phyloP scores from a whole-genome alignment of 108 stramenopile species.

The Pinguiococcus pyrenoidosus region DNA sequence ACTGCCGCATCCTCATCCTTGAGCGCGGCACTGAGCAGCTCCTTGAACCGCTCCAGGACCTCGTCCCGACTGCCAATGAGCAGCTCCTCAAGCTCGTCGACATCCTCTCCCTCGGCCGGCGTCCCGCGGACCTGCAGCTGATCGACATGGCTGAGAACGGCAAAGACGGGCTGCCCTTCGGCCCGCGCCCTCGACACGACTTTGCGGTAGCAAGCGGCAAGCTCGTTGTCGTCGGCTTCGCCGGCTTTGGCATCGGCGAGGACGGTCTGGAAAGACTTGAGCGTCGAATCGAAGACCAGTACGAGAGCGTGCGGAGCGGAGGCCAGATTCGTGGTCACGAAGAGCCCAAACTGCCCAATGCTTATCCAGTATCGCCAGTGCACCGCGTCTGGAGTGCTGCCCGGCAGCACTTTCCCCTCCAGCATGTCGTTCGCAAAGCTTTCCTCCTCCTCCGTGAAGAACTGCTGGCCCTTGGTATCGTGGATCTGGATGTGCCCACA shows the following conservation, averaged over 20 bases:
- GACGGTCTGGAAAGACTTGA: conserved; percentile 16
- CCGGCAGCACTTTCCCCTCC: conserved; percentile 17
- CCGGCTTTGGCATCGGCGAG: conserved; percentile 3
- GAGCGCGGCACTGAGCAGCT: no score
- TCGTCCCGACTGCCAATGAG: no score
- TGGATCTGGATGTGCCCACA: conserved; percentile 15
- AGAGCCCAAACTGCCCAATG: conserved; percentile 15
- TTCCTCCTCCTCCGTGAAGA: conserved; percentile 22
- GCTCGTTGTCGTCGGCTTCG: conserved; percentile 4
- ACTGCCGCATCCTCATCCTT: no score
- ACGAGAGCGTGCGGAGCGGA: conserved; percentile 15
- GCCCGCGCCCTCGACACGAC: conserved; percentile 3
- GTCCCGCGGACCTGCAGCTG: no score
- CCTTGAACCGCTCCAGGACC: no score
- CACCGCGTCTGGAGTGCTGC: conserved; percentile 11
- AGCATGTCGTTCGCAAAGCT: conserved; percentile 21
- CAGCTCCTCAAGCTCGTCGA: no score
- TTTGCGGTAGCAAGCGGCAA: conserved; percentile 6
- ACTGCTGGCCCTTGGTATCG: conserved; percentile 24
- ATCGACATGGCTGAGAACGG: conserved; percentile 13
- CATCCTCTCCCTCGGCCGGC: no score
- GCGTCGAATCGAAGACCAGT: conserved; percentile 21
- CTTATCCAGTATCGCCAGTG: conserved; percentile 16
- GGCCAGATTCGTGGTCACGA: conserved; percentile 11
- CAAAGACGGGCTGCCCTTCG: conserved; percentile 13